Percentiles rank a stretch among this genome's conserved stretches.
Evolutionary conservation across 371 early-diverging fungal species (phyloP).

Genomic region (Fennellomyces sp.): DNA sequence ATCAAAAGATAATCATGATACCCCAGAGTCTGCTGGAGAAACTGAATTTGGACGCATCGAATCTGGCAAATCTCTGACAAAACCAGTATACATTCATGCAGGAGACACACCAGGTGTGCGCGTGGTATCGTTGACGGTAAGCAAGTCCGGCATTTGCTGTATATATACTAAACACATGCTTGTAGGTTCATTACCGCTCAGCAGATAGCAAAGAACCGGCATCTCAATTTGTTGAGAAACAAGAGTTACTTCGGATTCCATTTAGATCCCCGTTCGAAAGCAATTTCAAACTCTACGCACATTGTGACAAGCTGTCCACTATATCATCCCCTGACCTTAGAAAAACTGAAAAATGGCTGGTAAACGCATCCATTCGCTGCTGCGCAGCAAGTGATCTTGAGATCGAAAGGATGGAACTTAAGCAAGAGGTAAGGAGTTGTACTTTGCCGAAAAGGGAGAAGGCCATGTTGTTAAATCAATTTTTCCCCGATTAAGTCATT

Average conservation of each 20-base stretch:
- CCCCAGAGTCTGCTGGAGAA: constrained; percentile 6
- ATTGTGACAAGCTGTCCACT: constrained; percentile 1
- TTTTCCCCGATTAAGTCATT: constrained; percentile 11
- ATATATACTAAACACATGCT: neutral
- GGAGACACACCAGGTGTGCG: constrained; percentile 28
- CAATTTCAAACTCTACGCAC: constrained; percentile 33
- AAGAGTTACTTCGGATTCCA: constrained; percentile 47
- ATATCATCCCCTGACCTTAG: constrained; percentile 30
- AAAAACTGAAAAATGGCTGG: constrained; percentile 36
- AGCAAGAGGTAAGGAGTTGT: constrained; percentile 38
- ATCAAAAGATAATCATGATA: constrained; percentile 5
- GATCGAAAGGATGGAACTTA: constrained; percentile 35
- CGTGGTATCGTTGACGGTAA: constrained; percentile 38
- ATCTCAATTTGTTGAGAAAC: constrained; percentile 40
- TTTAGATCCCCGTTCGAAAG: constrained; percentile 56
- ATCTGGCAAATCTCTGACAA: constrained; percentile 20
- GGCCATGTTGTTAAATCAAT: neutral
- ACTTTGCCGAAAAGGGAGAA: neutral
- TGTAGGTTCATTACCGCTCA: constrained; percentile 13
- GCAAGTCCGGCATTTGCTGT: neutral
- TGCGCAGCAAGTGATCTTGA: constrained; percentile 53
- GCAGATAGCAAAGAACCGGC: neutral
- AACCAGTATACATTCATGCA: constrained; percentile 32
- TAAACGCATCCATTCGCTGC: constrained; percentile 46
- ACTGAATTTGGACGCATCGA: constrained; percentile 25